Base-by-base conservation (phyloP, 2,329 filamentous ascomycete genomes). In the Fusarium sp. region DNA sequence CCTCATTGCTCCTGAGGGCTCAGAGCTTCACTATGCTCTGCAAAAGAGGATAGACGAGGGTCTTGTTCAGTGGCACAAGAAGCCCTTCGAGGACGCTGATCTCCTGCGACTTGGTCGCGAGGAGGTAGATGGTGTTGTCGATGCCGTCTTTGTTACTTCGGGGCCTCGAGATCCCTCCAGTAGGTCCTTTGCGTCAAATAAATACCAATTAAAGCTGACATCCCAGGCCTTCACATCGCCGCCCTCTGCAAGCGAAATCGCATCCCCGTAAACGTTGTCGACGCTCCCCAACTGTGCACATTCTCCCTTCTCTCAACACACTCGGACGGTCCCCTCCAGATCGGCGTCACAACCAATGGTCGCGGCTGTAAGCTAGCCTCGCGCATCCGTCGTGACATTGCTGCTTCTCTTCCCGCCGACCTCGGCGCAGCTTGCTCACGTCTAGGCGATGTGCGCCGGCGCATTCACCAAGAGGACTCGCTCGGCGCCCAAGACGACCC, bases 261-360 rank as follows among this genome's bases (percentile, higher is more conserved):
- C 52, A 97, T 99, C 76, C 96, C 96, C 35, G 88, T 99, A 80
- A 99, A 99, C 83, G 95, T 98, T 29, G 91, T 95, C 69, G 97
- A 99, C 84, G 90, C 94, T 0, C 94, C 96, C 0, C 88, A 91
- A 36, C 91, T 98, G 18, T 98, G 95, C 85, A 94, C 94, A 29
- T 98, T 99, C 82, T 93, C 93, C 6, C 88, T 99, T 62, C 91
- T 98, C 54, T 97, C 95, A 27, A 97, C 94, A 9, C 92, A 98
- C 82, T 91, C 90, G 64, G 95, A 98, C 79, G 97, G 97, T 0
- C 96, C 97, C 11, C 87, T 99, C 45, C 97, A 98, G 81, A 93
- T 99, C 70, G 97, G 97, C 71, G 93, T 99, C 67, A 98, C 97
- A 4, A 98, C 97, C 1, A 98, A 97, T 68, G 96, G 97, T 22